Evolutionary conservation across 208 protist genomes (phyloP).

Genomic region (Leishmania lainsoni): DNA sequence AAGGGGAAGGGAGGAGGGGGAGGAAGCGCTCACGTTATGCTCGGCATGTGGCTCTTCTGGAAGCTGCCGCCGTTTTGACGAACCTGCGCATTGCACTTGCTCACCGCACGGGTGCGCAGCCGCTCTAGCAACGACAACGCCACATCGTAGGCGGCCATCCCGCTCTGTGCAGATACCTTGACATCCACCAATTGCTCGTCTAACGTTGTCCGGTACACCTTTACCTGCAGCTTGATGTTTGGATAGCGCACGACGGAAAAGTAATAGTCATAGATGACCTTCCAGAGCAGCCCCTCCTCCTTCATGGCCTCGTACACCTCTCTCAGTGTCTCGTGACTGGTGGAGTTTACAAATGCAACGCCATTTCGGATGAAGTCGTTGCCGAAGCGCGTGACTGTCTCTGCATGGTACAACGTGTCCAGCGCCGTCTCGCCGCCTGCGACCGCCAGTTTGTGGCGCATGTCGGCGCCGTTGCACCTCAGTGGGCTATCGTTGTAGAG

Average conservation of each 20-base stretch:
- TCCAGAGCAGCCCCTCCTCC: slow-evolving; percentile 80
- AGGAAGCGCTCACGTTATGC: neutral
- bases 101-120: slow-evolving; percentile 52
- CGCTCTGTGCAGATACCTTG: slow-evolving; percentile 72
- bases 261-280: slow-evolving; percentile 74
- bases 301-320: slow-evolving; percentile 68
- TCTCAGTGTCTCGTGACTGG: slow-evolving; percentile 40
- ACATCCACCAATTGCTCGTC: slow-evolving; percentile 78
- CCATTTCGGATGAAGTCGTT: slow-evolving; percentile 87
- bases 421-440: slow-evolving; percentile 30
- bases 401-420: slow-evolving; percentile 57
- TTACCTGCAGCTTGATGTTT: slow-evolving; percentile 82
- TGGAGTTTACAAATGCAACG: slow-evolving; percentile 53
- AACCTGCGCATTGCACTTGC: slow-evolving; percentile 18
- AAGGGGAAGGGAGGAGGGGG: neutral
- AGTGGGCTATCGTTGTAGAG: neutral
- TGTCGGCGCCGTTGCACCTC: slow-evolving; percentile 5
- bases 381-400: slow-evolving; percentile 64
- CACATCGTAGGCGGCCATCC: slow-evolving; percentile 64
- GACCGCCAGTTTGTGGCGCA: neutral
- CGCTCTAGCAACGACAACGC: slow-evolving; percentile 67
- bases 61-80: neutral
- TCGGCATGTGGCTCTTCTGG: neutral
- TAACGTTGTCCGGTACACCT: slow-evolving; percentile 67
- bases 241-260: slow-evolving; percentile 74